Evolutionary conservation across 768 basidiomycete genomes (phyloP).

Genomic region (Mrakia gelida): DNA sequence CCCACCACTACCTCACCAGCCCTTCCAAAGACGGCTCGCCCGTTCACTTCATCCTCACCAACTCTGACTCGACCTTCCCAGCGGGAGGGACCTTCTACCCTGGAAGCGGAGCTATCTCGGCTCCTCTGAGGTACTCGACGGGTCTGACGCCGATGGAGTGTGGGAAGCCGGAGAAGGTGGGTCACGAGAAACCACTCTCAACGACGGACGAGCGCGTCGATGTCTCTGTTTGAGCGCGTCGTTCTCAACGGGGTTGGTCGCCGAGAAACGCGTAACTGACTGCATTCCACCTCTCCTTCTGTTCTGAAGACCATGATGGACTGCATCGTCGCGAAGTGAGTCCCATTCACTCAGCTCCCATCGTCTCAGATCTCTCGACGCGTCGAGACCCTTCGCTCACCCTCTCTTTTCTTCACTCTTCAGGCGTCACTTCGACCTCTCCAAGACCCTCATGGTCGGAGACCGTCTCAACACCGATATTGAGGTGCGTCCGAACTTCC

Average conservation of each 20-base stretch:
- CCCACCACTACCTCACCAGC: conserved; percentile 60
- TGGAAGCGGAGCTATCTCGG: conserved; percentile 76
- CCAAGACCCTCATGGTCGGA: conserved; percentile 87
- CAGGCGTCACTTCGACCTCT: conserved; percentile 81
- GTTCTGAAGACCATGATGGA: conserved; percentile 69
- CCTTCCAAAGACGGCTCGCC: conserved; percentile 45
- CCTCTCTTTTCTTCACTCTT: background rate
- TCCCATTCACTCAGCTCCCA: conserved; percentile 2
- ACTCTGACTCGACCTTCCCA: conserved; percentile 89
- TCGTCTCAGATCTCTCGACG: background rate
- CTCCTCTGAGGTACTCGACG: conserved; percentile 70
- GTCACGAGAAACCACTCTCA: background rate
- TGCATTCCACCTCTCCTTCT: background rate
- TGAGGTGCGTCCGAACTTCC: conserved; percentile 13
- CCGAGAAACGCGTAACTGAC: conserved; percentile 44
- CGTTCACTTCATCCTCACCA: conserved; percentile 83
- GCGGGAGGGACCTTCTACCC: conserved; percentile 66
- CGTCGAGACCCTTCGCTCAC: background rate
- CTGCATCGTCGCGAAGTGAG: conserved; percentile 74
- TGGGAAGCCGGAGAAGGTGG: conserved; percentile 45
- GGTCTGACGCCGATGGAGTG: conserved; percentile 56
- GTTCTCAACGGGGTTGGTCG: background rate
- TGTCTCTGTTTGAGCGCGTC: background rate
- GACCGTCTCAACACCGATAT: conserved; percentile 96
- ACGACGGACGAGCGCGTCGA: no score